Evolutionary conservation across 331 rosid genomes (phyloP).

Genomic region (Malus hybrid): DNA sequence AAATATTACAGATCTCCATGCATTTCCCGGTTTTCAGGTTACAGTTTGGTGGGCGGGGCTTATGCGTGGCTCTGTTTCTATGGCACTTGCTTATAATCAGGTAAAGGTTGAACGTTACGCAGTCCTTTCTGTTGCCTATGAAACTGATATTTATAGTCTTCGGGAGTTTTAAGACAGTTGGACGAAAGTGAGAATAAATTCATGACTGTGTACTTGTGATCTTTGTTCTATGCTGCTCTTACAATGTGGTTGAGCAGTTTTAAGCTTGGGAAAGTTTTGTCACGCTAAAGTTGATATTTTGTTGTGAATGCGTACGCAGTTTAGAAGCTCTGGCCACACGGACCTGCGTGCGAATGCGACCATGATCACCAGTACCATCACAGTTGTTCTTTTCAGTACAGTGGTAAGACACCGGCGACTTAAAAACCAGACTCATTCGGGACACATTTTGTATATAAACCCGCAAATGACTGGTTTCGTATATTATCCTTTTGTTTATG

Average conservation of each 20-base stretch:
- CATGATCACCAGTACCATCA: conserved; percentile 94
- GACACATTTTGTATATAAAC: neutral
- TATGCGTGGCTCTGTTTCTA: conserved; percentile 98
- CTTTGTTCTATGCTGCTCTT: neutral
- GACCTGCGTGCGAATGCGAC: conserved; percentile 64
- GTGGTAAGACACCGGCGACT: conserved; percentile 42
- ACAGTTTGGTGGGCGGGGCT: conserved; percentile 99
- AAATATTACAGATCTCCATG: neutral
- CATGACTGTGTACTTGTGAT: neutral
- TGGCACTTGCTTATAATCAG: conserved; percentile 96
- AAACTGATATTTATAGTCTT: neutral
- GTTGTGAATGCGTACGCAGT: conserved; percentile 40
- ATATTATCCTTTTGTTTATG: neutral
- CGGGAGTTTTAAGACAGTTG: neutral
- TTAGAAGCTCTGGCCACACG: conserved; percentile 69
- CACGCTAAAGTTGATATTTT: neutral
- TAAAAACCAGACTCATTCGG: neutral
- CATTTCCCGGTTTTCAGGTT: conserved; percentile 37
- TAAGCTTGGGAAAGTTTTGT: neutral
- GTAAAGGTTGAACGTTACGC: conserved; percentile 25
- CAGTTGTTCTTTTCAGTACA: conserved; percentile 96
- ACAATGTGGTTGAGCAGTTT: too few relatives aligned
- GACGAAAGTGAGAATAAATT: too few relatives aligned
- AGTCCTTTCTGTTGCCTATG: neutral
- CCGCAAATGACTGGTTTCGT: neutral